Evolutionary conservation across 495 filamentous ascomycete species (phyloP).

Genomic region (Podospora australis): DNA sequence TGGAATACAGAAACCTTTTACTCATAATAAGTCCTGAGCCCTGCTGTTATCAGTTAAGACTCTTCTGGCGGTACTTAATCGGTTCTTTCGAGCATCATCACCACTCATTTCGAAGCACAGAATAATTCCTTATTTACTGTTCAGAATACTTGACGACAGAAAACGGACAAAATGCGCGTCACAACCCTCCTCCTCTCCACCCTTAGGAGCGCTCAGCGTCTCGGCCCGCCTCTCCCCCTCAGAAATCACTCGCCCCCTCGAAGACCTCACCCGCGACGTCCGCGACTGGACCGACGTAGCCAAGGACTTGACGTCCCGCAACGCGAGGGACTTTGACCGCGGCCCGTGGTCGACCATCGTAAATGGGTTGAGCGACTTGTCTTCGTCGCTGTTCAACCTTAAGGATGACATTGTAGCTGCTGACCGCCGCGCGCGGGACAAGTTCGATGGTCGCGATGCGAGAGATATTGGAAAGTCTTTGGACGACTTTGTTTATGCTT

Average conservation of each 20-base stretch:
- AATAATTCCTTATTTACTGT: no score
- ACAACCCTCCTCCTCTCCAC: no score
- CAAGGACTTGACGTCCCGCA: neutral
- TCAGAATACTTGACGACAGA: no score
- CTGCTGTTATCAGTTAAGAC: no score
- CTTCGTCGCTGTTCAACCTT: neutral
- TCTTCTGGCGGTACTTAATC: no score
- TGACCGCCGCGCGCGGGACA: neutral
- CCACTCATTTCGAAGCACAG: no score
- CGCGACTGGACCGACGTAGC: neutral
- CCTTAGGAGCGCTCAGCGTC: no score
- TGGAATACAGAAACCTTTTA: no score
- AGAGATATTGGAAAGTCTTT: neutral
- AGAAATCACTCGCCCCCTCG: neutral
- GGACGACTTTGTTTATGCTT: neutral
- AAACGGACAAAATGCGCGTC: no score
- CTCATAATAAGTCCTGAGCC: no score
- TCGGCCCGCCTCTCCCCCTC: neutral
- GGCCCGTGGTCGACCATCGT: neutral
- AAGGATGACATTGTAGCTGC: neutral
- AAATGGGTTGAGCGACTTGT: neutral
- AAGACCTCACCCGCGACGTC: neutral
- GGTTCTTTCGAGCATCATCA: no score
- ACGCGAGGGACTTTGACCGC: neutral
- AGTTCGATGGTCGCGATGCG: neutral